Conservation (phyloP, 352 stramenopile genomes). For the Phytophthora litchii region DNA sequence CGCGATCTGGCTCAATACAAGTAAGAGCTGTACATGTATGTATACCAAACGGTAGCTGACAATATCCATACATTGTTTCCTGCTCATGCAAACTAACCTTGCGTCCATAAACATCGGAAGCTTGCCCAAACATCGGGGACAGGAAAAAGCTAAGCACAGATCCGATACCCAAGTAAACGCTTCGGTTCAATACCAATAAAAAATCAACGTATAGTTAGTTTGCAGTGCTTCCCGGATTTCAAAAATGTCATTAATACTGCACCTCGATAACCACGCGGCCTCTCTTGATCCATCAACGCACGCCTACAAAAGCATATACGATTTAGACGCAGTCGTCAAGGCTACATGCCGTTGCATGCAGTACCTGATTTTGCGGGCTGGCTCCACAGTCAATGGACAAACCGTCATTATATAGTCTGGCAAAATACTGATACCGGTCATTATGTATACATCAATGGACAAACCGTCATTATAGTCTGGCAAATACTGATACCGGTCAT, state of each 20-base stretch:
- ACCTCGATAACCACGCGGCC: conserved; percentile 70
- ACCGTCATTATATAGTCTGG: conserved; percentile 44
- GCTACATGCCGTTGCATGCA: too few species aligned
- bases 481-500: conserved; percentile 52
- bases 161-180: conserved; percentile 53
- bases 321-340: background rate
- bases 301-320: conserved; percentile 23
- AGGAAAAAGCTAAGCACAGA: conserved; percentile 63
- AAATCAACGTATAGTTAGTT: background rate
- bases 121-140: conserved; percentile 64
- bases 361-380: conserved; percentile 40
- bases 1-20: conserved; percentile 58
- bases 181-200: background rate
- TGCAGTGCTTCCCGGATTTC: background rate
- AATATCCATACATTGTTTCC: too few species aligned
- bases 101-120: conserved; percentile 65
- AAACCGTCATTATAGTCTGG: conserved; percentile 41
- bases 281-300: conserved; percentile 69
- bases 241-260: background rate
- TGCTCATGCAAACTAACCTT: conserved; percentile 68
- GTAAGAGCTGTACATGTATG: conserved; percentile 39
- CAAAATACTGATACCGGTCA: conserved; percentile 58
- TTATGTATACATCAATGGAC: conserved; percentile 35
- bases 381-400: conserved; percentile 55
- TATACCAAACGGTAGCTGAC: too few species aligned